Percentiles rank a stretch among this genome's conserved stretches.
Conservation (phyloP, 371 early-diverging fungal species). For the Mucor sp. region DNA sequence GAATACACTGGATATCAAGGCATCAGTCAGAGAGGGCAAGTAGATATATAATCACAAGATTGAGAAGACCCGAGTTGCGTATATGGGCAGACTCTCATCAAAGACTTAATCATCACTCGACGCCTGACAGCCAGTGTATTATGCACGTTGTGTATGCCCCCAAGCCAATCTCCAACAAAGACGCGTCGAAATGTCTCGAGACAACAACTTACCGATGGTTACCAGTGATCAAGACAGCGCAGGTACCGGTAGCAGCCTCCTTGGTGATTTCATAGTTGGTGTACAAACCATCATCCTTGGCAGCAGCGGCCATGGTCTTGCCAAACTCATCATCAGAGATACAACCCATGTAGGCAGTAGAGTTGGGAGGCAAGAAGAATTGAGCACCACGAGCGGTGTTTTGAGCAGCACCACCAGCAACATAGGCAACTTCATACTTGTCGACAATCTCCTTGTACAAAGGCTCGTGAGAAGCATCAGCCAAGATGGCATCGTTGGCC, state of each 20-base stretch:
- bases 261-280: conserved; percentile 80
- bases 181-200: background rate
- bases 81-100: conserved; percentile 9
- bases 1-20: background rate
- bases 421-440: conserved; percentile 74
- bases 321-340: conserved; percentile 88
- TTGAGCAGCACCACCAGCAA: conserved; percentile 96
- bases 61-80: conserved; percentile 5
- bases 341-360: conserved; percentile 90
- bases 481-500: conserved; percentile 94
- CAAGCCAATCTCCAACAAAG: background rate
- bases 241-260: conserved; percentile 86
- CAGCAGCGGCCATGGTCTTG: conserved; percentile 72
- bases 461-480: conserved; percentile 82
- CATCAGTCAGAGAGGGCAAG: conserved; percentile 5
- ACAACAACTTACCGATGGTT: conserved; percentile 66
- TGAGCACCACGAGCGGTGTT: conserved; percentile 93
- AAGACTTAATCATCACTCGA: conserved; percentile 9
- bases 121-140: background rate
- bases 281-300: conserved; percentile 82
- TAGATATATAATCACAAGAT: conserved; percentile 5
- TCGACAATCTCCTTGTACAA: conserved; percentile 83
- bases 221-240: conserved; percentile 93
- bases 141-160: background rate
- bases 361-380: conserved; percentile 84